phyloP scores from a whole-genome alignment of 1,284 basidiomycete species.

The Rhizopogon hawkerae region DNA sequence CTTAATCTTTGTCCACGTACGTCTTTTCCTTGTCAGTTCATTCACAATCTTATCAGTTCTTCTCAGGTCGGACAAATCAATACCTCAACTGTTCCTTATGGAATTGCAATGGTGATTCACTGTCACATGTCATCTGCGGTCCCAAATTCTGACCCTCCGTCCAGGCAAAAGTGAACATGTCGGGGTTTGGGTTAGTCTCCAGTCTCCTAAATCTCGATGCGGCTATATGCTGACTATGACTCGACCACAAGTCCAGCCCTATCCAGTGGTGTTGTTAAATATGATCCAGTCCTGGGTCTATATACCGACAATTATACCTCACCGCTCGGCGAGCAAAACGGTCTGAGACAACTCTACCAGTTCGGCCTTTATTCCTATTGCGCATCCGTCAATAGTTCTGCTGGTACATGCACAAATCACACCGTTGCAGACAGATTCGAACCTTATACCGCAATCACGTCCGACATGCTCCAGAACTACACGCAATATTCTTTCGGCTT shows the following conservation, averaged over 20 bases:
- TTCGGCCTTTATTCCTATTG: slow-evolving; percentile 76
- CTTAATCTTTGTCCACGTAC: slow-evolving; percentile 72
- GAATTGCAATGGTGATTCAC: slow-evolving; percentile 57
- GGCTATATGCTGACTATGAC: slow-evolving; percentile 9
- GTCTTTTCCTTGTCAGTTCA: slow-evolving; percentile 22
- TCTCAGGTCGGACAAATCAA: slow-evolving; percentile 73
- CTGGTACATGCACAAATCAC: slow-evolving; percentile 57
- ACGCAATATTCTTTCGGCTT: slow-evolving; percentile 47
- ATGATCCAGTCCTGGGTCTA: slow-evolving; percentile 54
- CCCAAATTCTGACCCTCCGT: slow-evolving; percentile 13
- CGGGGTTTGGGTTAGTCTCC: slow-evolving; percentile 53
- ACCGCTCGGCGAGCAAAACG: slow-evolving; percentile 47
- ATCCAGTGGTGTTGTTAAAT: slow-evolving; percentile 31
- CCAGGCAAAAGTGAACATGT: slow-evolving; percentile 62
- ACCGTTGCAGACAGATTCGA: slow-evolving; percentile 50
- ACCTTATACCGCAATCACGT: slow-evolving; percentile 52
- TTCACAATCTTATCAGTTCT: slow-evolving; percentile 26
- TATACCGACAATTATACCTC: slow-evolving; percentile 59
- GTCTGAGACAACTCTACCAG: slow-evolving; percentile 62
- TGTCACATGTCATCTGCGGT: slow-evolving; percentile 1
- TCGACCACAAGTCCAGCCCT: slow-evolving; percentile 39
- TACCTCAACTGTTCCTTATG: slow-evolving; percentile 59
- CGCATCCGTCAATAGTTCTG: slow-evolving; percentile 51
- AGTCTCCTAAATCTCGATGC: slow-evolving; percentile 18
- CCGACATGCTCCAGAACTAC: slow-evolving; percentile 61